phyloP scores from a whole-genome alignment of 306 rosid species.

The Spatholobus suberectus region DNA sequence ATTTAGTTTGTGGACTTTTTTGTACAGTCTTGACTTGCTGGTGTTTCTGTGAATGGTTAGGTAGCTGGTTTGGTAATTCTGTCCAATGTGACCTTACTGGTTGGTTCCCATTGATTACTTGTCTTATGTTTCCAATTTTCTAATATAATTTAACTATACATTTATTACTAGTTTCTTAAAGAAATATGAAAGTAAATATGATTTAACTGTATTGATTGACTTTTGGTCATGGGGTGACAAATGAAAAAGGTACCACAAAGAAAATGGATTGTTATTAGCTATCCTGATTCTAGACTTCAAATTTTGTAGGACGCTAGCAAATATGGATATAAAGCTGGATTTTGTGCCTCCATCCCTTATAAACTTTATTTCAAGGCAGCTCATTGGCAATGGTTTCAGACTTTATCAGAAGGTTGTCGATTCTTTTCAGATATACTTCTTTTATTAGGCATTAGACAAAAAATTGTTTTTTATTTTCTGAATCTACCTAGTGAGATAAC shows the following conservation, averaged over 20 bases:
- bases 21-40: neutral
- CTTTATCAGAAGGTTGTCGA: slow-evolving; percentile 76
- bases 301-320: slow-evolving; percentile 80
- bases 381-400: slow-evolving; percentile 77
- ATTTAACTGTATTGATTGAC: slow-evolving; percentile 1
- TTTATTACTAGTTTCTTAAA: slow-evolving; percentile 12
- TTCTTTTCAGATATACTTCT: slow-evolving; percentile 25
- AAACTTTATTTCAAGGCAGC: slow-evolving; percentile 82
- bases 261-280: slow-evolving; percentile 11
- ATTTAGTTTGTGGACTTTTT: neutral
- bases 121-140: slow-evolving; percentile 3
- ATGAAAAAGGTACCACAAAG: neutral
- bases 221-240: neutral
- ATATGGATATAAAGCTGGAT: slow-evolving; percentile 86
- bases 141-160: neutral
- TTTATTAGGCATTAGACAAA: slow-evolving; percentile 16
- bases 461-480: slow-evolving; percentile 11
- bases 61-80: neutral
- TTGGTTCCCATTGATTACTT: neutral
- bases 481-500: slow-evolving; percentile 10
- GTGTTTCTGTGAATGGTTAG: neutral
- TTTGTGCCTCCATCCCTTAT: slow-evolving; percentile 78
- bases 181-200: neutral
- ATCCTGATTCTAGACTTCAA: slow-evolving; percentile 39
- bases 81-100: neutral